Evolutionary conservation across 2,329 filamentous ascomycete genomes (phyloP).

Genomic region (Fusarium zealandicum): DNA sequence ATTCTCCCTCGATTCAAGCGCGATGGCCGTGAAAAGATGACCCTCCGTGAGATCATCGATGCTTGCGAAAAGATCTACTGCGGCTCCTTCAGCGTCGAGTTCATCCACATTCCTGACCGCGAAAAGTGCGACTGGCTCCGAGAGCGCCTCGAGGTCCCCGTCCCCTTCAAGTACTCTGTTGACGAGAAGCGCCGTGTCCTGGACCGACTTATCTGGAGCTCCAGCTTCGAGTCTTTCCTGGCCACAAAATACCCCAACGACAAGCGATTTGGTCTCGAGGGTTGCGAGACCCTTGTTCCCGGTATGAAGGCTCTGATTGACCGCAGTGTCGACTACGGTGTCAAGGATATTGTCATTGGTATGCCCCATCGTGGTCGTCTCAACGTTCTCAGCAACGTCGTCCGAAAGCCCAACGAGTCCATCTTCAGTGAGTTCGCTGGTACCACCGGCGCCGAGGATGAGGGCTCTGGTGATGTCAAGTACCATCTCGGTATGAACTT

Average conservation of each 20-base stretch:
- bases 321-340: constrained; percentile 95
- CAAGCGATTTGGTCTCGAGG: constrained; percentile 98
- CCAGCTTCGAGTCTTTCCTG: constrained; percentile 94
- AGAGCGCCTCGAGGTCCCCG: constrained; percentile 90
- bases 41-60: constrained; percentile 88
- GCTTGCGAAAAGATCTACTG: constrained; percentile 97
- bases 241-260: constrained; percentile 99
- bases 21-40: constrained; percentile 93
- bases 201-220: constrained; percentile 97
- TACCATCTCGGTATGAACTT: constrained; percentile 99
- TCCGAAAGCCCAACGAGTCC: constrained; percentile 98
- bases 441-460: constrained; percentile 84
- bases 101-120: constrained; percentile 97
- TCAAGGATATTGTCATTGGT: constrained; percentile 99
- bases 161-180: constrained; percentile 95
- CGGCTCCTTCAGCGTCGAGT: constrained; percentile 96
- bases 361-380: constrained; percentile 99
- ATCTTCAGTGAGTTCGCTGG: constrained; percentile 99
- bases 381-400: constrained; percentile 97
- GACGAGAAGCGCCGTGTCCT: constrained; percentile 98
- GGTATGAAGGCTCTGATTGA: constrained; percentile 99
- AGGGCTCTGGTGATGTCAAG: constrained; percentile 98
- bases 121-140: constrained; percentile 99
- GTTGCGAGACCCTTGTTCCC: constrained; percentile 94
- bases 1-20: constrained; percentile 94